Evolutionary conservation across 192 early-diverging fungal genomes (phyloP).

Genomic region (Backusella tuberculispora): DNA sequence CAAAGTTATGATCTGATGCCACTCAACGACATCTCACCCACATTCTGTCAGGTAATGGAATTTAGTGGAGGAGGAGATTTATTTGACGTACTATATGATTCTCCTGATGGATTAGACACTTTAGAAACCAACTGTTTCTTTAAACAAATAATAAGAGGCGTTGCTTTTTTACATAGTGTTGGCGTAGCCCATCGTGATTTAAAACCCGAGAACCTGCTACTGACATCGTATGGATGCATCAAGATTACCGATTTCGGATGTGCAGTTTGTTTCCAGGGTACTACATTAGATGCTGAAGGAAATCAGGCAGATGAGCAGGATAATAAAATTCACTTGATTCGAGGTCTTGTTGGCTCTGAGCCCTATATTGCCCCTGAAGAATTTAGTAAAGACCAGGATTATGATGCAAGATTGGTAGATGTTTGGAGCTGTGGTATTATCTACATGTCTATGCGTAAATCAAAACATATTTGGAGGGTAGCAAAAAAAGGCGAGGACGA

Average conservation of each 20-base stretch:
- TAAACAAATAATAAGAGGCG: conserved; percentile 76
- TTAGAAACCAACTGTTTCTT: conserved; percentile 68
- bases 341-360: conserved; percentile 74
- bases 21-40: conserved; percentile 62
- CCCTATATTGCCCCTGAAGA: conserved; percentile 90
- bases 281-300: background rate
- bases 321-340: conserved; percentile 78
- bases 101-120: conserved; percentile 52
- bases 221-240: conserved; percentile 64
- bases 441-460: conserved; percentile 43
- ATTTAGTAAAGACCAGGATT: conserved; percentile 42
- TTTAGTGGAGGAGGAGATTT: conserved; percentile 84
- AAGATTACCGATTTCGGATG: conserved; percentile 92
- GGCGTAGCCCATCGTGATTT: conserved; percentile 84
- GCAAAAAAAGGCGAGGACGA: conserved; percentile 38
- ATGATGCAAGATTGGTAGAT: conserved; percentile 39
- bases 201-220: conserved; percentile 87
- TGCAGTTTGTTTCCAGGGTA: conserved; percentile 69
- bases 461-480: conserved; percentile 40
- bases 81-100: conserved; percentile 71
- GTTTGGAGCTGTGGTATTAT: conserved; percentile 37
- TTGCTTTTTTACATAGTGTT: conserved; percentile 76
- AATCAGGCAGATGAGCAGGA: conserved; percentile 59
- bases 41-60: conserved; percentile 79
- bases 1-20: conserved; percentile 76